Base-by-base conservation (phyloP, 163 green algal species). In the Botryococcus braunii region DNA sequence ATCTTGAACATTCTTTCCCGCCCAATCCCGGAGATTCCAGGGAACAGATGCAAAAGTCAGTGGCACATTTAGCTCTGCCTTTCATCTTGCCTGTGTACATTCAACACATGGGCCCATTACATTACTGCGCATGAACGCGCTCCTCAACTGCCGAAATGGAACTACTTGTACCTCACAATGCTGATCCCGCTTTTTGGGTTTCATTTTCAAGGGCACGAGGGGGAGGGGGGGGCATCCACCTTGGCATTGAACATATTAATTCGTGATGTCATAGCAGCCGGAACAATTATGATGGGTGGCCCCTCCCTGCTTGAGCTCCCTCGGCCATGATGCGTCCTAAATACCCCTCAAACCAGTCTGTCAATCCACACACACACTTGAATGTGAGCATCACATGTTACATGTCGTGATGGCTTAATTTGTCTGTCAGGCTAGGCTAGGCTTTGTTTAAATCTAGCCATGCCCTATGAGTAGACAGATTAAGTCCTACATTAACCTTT, bases 171-270 rank as follows among this genome's bases (percentile, higher is more conserved):
- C 52, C 8, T 11, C 11, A 62, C 25, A 17, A 25, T 29, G 8
- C 31, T 13, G 13, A 62, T 29, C 13, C 8, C 13, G 34, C 25
- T 25, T 62, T 62, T 62, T 29, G 13, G 13, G 46, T 27, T 21
- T 27, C 46, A 21, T 55, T 55, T 13, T 55, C 46, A 55, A 21
- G 46, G 46, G 21, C 46, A 55, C 17, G 57, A 38, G 23, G 34
- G 0, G 57, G 3, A 67, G 13, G 38, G 2, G 34, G 2, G 13
- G 36, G 31, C 27, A 46, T 56, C 9, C 23, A 47, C 63, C 47
- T 61, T 69, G 27, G 57, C 48, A 59, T 97, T 97, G 83, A 80
- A 90, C 80, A 96, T 95, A 74, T 92, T 97, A 61, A 97, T 73
- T 63, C 92, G 74, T 1, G 88, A 80, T 13, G 82, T 88, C 46